These are phyloP conservation scores for Calamus simplicifolius DNA, from an alignment of 176 grass and related monocot species.

Conservation along the genomic window DNA sequence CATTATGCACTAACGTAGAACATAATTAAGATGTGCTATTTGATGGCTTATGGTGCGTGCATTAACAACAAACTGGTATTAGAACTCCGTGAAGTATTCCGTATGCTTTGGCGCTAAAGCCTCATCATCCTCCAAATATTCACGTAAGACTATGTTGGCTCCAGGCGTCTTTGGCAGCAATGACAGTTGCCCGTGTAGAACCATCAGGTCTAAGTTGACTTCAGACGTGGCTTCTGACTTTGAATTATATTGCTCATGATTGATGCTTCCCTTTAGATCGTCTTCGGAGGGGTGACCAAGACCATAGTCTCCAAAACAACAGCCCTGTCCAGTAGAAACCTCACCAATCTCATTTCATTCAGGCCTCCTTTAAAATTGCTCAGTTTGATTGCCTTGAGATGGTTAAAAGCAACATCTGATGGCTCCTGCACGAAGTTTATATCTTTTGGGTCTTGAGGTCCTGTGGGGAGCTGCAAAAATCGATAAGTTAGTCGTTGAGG, in stretches of 20 bases:
- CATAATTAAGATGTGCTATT: too few species aligned
- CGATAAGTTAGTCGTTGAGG: too few species aligned
- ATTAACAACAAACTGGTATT: too few species aligned
- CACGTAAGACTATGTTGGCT: too few species aligned
- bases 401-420: slow-evolving; percentile 17
- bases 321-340: slow-evolving; percentile 32
- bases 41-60: too few species aligned
- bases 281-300: slow-evolving; percentile 19
- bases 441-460: not conserved
- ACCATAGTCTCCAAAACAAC: slow-evolving; percentile 32
- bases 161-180: slow-evolving; percentile 5
- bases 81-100: too few species aligned
- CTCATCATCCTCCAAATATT: too few species aligned
- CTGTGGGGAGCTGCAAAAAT: slow-evolving; percentile 22
- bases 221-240: slow-evolving; percentile 2
- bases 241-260: slow-evolving; percentile 2
- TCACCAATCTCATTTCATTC: slow-evolving; percentile 29
- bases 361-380: slow-evolving; percentile 30
- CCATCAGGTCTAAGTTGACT: too few species aligned
- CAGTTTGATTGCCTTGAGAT: slow-evolving; percentile 38
- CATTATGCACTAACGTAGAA: too few species aligned
- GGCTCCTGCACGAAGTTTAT: not conserved
- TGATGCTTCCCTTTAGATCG: not conserved
- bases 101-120: too few species aligned
- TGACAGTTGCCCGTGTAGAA: slow-evolving; percentile 15